Percentiles rank a stretch among this genome's conserved stretches.
These are phyloP conservation scores for Candida quercuum DNA, from an alignment of 805 yeast species.

Conservation along the genomic window DNA sequence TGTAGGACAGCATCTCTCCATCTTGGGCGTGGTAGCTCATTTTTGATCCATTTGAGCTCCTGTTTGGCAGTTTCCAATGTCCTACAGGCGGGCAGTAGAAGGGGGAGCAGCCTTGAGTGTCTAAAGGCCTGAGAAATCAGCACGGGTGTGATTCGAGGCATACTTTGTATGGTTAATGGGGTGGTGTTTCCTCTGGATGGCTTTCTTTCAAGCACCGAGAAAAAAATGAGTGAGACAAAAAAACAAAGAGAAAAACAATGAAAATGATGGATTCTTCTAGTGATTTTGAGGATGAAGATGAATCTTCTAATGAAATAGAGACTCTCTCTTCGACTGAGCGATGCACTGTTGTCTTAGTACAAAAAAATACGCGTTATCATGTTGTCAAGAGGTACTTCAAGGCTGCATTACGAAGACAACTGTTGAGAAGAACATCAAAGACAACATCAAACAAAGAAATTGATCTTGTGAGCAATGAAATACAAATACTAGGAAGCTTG, in stretches of 20 bases:
- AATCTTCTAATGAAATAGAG: too few relatives aligned
- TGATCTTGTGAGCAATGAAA: slow-evolving; percentile 25
- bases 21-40: slow-evolving; percentile 42
- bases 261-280: too few relatives aligned
- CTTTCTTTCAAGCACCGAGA: too few relatives aligned
- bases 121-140: slow-evolving; percentile 7
- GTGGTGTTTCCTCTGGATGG: not conserved
- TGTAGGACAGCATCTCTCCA: slow-evolving; percentile 49
- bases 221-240: too few relatives aligned
- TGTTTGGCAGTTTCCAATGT: slow-evolving; percentile 35
- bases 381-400: slow-evolving; percentile 6
- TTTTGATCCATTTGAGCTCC: slow-evolving; percentile 61
- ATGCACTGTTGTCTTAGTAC: too few relatives aligned
- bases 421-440: slow-evolving; percentile 2
- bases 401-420: slow-evolving; percentile 3
- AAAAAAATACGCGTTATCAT: too few relatives aligned
- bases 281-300: too few relatives aligned
- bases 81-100: slow-evolving; percentile 15
- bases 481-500: not conserved
- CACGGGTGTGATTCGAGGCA: slow-evolving; percentile 17
- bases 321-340: too few relatives aligned
- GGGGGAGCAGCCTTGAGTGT: slow-evolving; percentile 10
- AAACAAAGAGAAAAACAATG: too few relatives aligned
- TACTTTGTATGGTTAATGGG: not conserved
- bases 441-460: slow-evolving; percentile 1